A percentile compares a stretch with the other conserved stretches of the same genome.
These are phyloP conservation scores for Anastatica hierochuntica DNA, from an alignment of 345 rosid species.

Conservation along the genomic window DNA sequence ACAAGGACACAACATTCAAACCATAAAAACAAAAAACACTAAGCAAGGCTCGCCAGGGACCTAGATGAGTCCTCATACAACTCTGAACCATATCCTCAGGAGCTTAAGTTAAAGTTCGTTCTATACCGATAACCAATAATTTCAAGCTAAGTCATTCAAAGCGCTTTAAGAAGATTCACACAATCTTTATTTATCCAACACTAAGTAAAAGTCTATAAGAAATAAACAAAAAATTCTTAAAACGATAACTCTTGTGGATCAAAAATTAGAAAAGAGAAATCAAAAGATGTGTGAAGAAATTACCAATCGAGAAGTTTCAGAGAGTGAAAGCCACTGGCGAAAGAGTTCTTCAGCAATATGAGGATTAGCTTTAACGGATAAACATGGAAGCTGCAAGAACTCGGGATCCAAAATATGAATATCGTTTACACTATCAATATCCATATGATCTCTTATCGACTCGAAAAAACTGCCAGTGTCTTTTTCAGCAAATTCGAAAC, in stretches of 20 bases:
- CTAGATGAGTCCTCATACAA: background rate
- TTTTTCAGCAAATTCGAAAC: background rate
- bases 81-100: background rate
- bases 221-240: background rate
- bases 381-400: conserved; percentile 61
- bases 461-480: background rate
- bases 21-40: background rate
- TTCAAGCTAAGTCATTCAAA: background rate
- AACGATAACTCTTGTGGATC: background rate
- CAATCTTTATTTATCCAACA: background rate
- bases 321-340: conserved; percentile 84
- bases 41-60: background rate
- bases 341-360: conserved; percentile 51
- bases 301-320: conserved; percentile 60
- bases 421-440: conserved; percentile 30
- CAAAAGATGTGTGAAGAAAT: no score
- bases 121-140: background rate
- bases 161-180: background rate
- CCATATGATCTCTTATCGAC: conserved; percentile 23
- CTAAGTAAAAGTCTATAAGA: background rate
- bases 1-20: background rate
- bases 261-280: no score
- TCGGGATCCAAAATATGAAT: conserved; percentile 44
- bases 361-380: conserved; percentile 38
- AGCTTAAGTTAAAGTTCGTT: background rate